Conservation (phyloP, 2,329 filamentous ascomycete genomes). For the Didymella glomerata region DNA sequence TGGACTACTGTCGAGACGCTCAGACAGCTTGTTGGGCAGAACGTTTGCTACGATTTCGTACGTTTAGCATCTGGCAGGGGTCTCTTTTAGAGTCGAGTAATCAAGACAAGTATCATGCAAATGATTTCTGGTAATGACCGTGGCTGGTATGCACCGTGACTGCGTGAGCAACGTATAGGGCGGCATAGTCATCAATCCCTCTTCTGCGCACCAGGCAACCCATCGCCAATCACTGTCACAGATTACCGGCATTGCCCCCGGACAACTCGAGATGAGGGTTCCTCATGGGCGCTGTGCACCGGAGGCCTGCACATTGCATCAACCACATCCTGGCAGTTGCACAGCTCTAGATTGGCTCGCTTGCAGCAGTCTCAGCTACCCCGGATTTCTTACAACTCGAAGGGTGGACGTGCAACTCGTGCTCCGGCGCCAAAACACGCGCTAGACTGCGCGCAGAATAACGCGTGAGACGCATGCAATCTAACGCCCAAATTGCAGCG, state of each 20-base stretch:
- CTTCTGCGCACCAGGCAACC: conserved; percentile 4
- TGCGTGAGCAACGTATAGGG: conserved; percentile 5
- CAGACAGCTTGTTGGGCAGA: conserved; percentile 80
- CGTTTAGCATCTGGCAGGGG: conserved; percentile 71
- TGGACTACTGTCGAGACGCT: conserved; percentile 87
- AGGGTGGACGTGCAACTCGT: conserved; percentile 26
- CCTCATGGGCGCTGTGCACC: conserved; percentile 26
- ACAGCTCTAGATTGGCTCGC: conserved; percentile 35
- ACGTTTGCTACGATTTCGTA: conserved; percentile 88
- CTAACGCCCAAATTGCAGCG: conserved; percentile 34
- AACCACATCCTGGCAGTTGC: conserved; percentile 20
- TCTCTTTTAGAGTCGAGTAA: conserved; percentile 53
- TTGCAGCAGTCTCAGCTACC: conserved; percentile 35
- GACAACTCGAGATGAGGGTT: conserved; percentile 24
- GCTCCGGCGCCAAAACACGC: conserved; percentile 33
- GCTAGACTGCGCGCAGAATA: conserved; percentile 24
- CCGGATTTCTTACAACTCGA: conserved; percentile 40
- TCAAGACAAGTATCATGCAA: conserved; percentile 23
- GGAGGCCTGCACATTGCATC: conserved; percentile 19
- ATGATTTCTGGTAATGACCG: conserved; percentile 10
- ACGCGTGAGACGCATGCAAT: conserved; percentile 37
- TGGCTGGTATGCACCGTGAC: conserved; percentile 16
- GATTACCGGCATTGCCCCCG: conserved; percentile 9
- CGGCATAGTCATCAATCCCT: conserved; percentile 15
- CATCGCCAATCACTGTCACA: conserved; percentile 13